Base-by-base conservation (phyloP, 2,329 filamentous ascomycete species). In the Chrysoporthe puriensis region DNA sequence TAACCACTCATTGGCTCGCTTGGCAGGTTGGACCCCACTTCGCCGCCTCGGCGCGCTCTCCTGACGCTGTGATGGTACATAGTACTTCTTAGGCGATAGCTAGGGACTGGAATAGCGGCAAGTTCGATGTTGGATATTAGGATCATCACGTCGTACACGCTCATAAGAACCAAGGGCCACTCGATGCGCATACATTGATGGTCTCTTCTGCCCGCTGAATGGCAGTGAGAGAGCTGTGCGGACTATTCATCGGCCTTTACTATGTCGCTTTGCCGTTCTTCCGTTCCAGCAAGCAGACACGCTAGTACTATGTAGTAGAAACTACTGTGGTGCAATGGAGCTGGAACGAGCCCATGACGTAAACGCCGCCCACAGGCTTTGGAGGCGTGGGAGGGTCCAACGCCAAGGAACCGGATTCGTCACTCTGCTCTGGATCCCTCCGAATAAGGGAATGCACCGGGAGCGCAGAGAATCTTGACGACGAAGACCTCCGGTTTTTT, bases 331-430 rank as follows among this genome's bases (percentile, higher is more conserved):
- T 32, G 7, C 43, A 36, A 61, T 46, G 59, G 43, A 46, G 42
- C 43, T 48, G 42, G 42, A 9, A 40, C 36, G 9, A 40, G 13
- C 21, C 43, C 43, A 61, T 61, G 59, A 61, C 59, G 59, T 61
- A 61, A n/a, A 48, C 59, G 43, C 59, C 59, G 43, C 42, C 48
- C 42, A 61, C 59, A 32, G 43, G 59, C 21, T 13, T 48, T 48
- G 44, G 44, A 18, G 26, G 26, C 26, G 5, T 34, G 42, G 9
- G n/a, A 43, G 21, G 54, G 34, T 57, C 32, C 34, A 13, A 32
- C 54, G 54, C 54, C 54, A 57, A 40, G 34, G 34, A 57, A 57
- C 54, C 16, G 32, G 54, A 57, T 57, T 57, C 54, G 54, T 57
- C 54, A 57, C 54, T 36, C 21, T 9, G 18, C 9, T 40, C 34